Percentiles rank a stretch among this genome's conserved stretches.
Evolutionary conservation across 441 rosid genomes (phyloP).

Genomic region (Populus hybrid): DNA sequence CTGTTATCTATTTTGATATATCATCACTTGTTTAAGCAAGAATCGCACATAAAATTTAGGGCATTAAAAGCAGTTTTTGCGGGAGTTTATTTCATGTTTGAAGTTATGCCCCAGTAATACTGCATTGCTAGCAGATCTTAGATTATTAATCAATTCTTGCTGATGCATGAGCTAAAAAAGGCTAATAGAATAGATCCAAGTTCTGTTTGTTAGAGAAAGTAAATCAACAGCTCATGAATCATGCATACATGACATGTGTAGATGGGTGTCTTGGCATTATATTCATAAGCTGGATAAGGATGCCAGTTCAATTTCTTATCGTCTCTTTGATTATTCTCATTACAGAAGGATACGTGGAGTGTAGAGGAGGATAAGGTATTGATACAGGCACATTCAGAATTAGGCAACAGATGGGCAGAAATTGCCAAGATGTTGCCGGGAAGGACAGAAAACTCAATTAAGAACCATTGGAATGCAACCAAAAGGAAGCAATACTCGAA

Average conservation of each 20-base stretch:
- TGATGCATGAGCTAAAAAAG: neutral
- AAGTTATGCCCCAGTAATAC: neutral
- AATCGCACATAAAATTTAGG: neutral
- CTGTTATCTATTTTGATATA: neutral
- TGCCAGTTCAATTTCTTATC: neutral
- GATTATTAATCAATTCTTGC: neutral
- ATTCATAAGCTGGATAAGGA: neutral
- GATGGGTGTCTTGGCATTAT: neutral
- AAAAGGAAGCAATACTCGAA: slow-evolving; percentile 83
- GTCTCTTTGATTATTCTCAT: neutral
- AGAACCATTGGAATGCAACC: slow-evolving; percentile 98
- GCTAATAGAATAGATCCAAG: neutral
- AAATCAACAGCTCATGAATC: neutral
- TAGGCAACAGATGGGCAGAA: slow-evolving; percentile 98
- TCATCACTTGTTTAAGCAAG: neutral
- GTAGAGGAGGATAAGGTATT: slow-evolving; percentile 85
- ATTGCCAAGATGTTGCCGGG: slow-evolving; percentile 91
- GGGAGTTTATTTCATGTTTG: slow-evolving; percentile 3
- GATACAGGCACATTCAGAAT: slow-evolving; percentile 67
- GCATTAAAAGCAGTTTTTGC: neutral
- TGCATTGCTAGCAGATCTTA: neutral
- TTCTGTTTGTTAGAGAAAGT: slow-evolving; percentile 9
- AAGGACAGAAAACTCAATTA: slow-evolving; percentile 93
- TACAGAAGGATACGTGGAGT: slow-evolving; percentile 86
- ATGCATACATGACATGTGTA: slow-evolving; percentile 10